Base-by-base conservation (phyloP, 176 grass and related monocot genomes). In the Carex pumila region DNA sequence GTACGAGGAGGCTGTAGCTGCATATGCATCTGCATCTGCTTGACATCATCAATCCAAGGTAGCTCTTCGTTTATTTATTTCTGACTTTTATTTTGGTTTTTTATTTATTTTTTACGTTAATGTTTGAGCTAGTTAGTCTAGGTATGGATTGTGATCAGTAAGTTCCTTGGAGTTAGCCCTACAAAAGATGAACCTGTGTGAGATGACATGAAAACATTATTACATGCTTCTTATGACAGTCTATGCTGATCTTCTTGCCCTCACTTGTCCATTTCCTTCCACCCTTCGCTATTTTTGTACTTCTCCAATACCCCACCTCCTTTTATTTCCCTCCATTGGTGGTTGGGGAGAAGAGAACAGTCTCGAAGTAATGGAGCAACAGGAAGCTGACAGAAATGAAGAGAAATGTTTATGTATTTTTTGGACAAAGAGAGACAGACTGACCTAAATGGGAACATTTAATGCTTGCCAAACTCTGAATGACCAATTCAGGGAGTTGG, bases 1-100 rank as follows among this genome's bases (percentile, higher is more conserved):
- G 72, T 95, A 95, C 72, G 88, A 95, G 75, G 37, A 75, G 0
- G 54, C 88, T n/a, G 53, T 53, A 13, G 8, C 5, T 39, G 5
- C 37, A 39, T 6, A 67, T 17, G 53, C 80, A 22, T 77, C 12
- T 78, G 73, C 73, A 17, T 34, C 73, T 57, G 84, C 88, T 79
- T 89, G 80, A 86, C 50, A 10, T 56, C 79, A 49, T 49, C 17
- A 21, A 49, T 52, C 61, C 11, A 69, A 67, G 84, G 84, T 86
- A 54, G 29, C 65, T 43, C 14, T 74, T 85, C 8, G 41, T 29
- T 74, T 45, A 15, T 64, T 59, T 59, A 8, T 25, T 25, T 58
- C 58, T 41, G 3, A 41, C 0, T 10, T 11, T 31, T 53, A 25
- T 60, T 52, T 69, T 11, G 0, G 29, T 53, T 68, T 0, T 83